These are phyloP conservation scores for Mycena pura DNA, from an alignment of 768 basidiomycete genomes.

Conservation along the genomic window DNA sequence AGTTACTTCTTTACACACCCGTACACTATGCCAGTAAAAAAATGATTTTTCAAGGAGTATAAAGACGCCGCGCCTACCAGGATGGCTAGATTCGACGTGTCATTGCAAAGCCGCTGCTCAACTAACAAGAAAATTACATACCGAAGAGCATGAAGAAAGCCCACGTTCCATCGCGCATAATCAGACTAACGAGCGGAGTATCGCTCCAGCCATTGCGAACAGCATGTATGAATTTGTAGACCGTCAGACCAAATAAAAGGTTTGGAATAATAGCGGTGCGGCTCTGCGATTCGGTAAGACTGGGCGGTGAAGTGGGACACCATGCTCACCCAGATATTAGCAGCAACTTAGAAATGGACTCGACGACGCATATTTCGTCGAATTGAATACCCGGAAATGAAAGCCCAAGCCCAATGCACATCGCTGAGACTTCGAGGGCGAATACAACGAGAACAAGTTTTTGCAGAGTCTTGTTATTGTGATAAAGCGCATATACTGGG, in stretches of 20 bases:
- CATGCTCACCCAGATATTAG: conserved; percentile 41
- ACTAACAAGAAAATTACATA: conserved; percentile 20
- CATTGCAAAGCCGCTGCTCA: background rate
- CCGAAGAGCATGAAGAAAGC: conserved; percentile 50
- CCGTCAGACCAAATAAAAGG: conserved; percentile 46
- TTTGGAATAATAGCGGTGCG: conserved; percentile 43
- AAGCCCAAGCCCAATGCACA: conserved; percentile 37
- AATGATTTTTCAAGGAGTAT: conserved; percentile 16
- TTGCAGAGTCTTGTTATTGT: conserved; percentile 39
- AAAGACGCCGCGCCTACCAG: conserved; percentile 14
- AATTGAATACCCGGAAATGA: conserved; percentile 39
- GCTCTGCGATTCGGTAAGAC: conserved; percentile 28
- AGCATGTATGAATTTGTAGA: conserved; percentile 42
- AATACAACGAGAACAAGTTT: conserved; percentile 35
- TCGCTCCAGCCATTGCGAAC: conserved; percentile 48
- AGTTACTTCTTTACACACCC: conserved; percentile 7
- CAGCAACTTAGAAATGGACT: conserved; percentile 33
- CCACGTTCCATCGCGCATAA: conserved; percentile 54
- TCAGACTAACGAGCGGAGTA: conserved; percentile 45
- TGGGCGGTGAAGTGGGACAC: background rate
- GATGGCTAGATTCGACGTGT: background rate
- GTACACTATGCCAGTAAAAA: conserved; percentile 8
- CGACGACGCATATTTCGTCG: conserved; percentile 42
- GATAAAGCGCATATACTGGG: conserved; percentile 50
- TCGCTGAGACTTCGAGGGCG: conserved; percentile 37